Evolutionary conservation across 768 basidiomycete species (phyloP).

Genomic region (Guyanaporus albipodus): DNA sequence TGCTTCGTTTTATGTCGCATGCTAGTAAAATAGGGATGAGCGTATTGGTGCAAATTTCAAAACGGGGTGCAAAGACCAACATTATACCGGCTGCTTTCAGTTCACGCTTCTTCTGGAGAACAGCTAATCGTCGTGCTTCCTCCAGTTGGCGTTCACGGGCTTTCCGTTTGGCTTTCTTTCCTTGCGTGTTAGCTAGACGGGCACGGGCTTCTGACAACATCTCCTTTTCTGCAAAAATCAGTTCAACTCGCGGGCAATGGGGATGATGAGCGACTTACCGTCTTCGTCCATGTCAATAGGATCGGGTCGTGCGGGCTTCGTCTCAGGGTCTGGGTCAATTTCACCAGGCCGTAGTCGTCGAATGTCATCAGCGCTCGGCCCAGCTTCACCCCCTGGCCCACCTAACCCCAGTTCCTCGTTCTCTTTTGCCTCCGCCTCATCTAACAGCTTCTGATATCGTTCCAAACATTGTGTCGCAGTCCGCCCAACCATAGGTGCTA

Average conservation of each 20-base stretch:
- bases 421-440: conserved; percentile 96
- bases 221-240: conserved; percentile 75
- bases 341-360: conserved; percentile 89
- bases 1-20: conserved; percentile 93
- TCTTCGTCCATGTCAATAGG: conserved; percentile 99
- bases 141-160: conserved; percentile 96
- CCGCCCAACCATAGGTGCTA: conserved; percentile 96
- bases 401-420: conserved; percentile 90
- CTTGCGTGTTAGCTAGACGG: conserved; percentile 96
- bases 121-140: conserved; percentile 90
- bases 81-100: conserved; percentile 98
- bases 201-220: conserved; percentile 99
- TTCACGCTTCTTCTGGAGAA: conserved; percentile 96
- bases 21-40: conserved; percentile 35
- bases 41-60: background rate
- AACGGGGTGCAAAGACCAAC: conserved; percentile 39
- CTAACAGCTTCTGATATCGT: conserved; percentile 95
- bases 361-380: conserved; percentile 90
- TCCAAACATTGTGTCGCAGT: conserved; percentile 98
- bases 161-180: conserved; percentile 99
- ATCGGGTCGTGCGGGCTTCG: conserved; percentile 95
- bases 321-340: conserved; percentile 98
- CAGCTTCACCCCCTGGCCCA: conserved; percentile 74
- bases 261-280: conserved; percentile 45
- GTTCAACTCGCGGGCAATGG: background rate